phyloP scores from a whole-genome alignment of 2,329 filamentous ascomycete genomes.

The Colletotrichum kahawae region DNA sequence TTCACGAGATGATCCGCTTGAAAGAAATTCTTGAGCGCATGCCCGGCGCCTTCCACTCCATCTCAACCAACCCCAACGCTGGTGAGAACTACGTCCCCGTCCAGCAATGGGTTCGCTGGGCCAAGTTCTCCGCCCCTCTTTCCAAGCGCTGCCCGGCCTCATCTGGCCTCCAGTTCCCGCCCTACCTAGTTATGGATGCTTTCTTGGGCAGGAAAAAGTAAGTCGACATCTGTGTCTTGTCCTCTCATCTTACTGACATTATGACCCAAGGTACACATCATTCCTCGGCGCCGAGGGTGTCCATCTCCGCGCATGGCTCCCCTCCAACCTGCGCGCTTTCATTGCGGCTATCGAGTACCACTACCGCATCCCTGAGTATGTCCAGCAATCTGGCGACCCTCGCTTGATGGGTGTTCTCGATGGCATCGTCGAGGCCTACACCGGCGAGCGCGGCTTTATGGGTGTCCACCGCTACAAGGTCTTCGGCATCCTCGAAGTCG shows the following conservation, averaged over 20 bases:
- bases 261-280: conserved; percentile 41
- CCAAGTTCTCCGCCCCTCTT: conserved; percentile 54
- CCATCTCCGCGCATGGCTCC: conserved; percentile 58
- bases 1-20: conserved; percentile 54
- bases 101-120: conserved; percentile 54
- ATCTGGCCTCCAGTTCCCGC: conserved; percentile 56
- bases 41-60: conserved; percentile 59
- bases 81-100: conserved; percentile 55
- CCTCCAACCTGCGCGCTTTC: conserved; percentile 58
- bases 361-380: conserved; percentile 58
- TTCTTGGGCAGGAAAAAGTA: conserved; percentile 55
- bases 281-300: conserved; percentile 58
- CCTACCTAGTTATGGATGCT: conserved; percentile 59
- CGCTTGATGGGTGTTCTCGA: conserved; percentile 57
- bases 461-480: conserved; percentile 61
- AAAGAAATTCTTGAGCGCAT: conserved; percentile 59
- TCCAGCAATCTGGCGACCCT: conserved; percentile 51
- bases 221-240: neutral
- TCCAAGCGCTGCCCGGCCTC: conserved; percentile 55
- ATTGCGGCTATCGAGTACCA: conserved; percentile 60
- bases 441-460: conserved; percentile 61
- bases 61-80: conserved; percentile 56
- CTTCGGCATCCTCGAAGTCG: conserved; percentile 60
- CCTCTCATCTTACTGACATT: neutral
- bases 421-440: conserved; percentile 60